phyloP scores from a whole-genome alignment of 768 basidiomycete genomes.

The Sporobolomyces phaffii region DNA sequence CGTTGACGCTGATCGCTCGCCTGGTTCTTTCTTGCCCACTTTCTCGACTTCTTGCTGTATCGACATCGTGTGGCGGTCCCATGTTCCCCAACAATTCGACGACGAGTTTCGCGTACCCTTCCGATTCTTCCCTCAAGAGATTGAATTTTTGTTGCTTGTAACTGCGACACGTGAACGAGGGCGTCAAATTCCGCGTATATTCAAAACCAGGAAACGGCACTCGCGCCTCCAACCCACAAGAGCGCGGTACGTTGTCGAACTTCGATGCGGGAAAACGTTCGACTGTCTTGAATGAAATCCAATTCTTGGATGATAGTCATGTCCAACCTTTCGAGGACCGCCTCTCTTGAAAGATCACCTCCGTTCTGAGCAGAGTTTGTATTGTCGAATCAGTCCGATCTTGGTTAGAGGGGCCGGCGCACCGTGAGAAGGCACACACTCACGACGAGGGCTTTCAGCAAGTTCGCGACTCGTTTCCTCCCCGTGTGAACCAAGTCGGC shows the following conservation, averaged over 20 bases:
- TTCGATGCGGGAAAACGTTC: slow-evolving; percentile 11
- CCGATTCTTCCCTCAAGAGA: slow-evolving; percentile 89
- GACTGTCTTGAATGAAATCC: slow-evolving; percentile 36
- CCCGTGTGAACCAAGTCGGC: slow-evolving; percentile 62
- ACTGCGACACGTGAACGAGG: slow-evolving; percentile 53
- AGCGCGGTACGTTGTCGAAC: slow-evolving; percentile 33
- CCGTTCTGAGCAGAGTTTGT: slow-evolving; percentile 50
- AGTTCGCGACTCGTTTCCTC: slow-evolving; percentile 57
- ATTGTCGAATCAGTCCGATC: background rate
- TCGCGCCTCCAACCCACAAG: slow-evolving; percentile 12
- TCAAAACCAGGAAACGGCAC: background rate
- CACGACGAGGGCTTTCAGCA: slow-evolving; percentile 55
- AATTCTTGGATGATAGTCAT: slow-evolving; percentile 59
- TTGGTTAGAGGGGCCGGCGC: no score
- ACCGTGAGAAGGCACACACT: no score
- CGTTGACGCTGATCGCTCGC: slow-evolving; percentile 65
- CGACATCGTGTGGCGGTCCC: slow-evolving; percentile 65
- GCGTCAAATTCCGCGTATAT: background rate
- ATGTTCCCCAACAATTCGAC: slow-evolving; percentile 72
- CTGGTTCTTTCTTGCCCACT: slow-evolving; percentile 54
- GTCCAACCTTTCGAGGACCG: slow-evolving; percentile 72
- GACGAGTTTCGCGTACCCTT: slow-evolving; percentile 90
- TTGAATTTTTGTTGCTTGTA: slow-evolving; percentile 99
- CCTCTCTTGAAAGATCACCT: slow-evolving; percentile 56
- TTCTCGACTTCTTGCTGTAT: slow-evolving; percentile 47